A percentile compares a stretch with the other conserved stretches of the same genome.
Conservation (phyloP, 169 alveolate genomes). For the Plasmodium inui region DNA sequence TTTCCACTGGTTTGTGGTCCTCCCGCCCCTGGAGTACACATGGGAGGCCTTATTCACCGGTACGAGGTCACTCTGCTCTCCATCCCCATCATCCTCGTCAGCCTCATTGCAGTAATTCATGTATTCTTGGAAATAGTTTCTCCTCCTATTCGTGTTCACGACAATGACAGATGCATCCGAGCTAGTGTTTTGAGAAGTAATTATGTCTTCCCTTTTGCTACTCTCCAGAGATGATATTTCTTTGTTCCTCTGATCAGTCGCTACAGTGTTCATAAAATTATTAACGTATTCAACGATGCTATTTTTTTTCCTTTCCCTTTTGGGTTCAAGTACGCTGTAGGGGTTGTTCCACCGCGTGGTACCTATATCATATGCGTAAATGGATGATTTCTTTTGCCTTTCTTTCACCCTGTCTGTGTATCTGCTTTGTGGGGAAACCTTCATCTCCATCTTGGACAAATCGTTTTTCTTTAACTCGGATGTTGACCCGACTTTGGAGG, state of each 20-base stretch:
- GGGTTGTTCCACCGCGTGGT: background rate
- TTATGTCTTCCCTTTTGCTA: background rate
- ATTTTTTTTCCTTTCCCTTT: background rate
- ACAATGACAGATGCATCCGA: background rate
- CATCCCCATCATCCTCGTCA: background rate
- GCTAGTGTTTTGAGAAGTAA: background rate
- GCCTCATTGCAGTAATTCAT: slow-evolving; percentile 9
- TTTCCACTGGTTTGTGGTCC: background rate
- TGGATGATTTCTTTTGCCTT: background rate
- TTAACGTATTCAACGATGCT: background rate
- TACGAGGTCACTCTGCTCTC: background rate
- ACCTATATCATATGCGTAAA: background rate
- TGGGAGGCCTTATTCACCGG: background rate
- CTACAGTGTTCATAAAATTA: background rate
- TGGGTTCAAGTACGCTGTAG: background rate
- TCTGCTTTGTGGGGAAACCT: background rate
- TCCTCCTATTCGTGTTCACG: background rate
- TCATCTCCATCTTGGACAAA: background rate
- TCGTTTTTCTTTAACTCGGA: background rate
- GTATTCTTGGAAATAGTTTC: slow-evolving; percentile 30
- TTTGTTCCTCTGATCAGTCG: background rate
- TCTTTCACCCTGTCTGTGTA: background rate
- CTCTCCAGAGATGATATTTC: background rate
- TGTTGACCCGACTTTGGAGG: background rate
- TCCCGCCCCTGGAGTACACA: background rate